phyloP scores from a whole-genome alignment of 2,329 filamentous ascomycete genomes.

The Diaporthe sp. region DNA sequence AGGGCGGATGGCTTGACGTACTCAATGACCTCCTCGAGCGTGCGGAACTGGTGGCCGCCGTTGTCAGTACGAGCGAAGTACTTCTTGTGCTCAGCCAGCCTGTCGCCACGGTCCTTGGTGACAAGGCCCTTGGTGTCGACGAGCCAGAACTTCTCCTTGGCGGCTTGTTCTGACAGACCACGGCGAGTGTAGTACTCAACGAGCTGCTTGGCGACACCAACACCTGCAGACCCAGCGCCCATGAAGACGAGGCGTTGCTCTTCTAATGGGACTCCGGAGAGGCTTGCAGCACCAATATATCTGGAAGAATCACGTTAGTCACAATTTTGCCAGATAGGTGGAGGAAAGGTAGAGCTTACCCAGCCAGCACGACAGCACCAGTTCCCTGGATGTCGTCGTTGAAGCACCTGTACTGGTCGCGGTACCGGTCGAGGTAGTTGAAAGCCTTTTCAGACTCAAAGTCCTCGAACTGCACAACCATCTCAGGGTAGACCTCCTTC shows the following conservation, averaged over 20 bases:
- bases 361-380: conserved; percentile 92
- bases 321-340: conserved; percentile 3
- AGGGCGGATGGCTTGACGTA: conserved; percentile 95
- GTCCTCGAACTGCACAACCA: conserved; percentile 93
- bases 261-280: conserved; percentile 85
- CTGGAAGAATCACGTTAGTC: conserved; percentile 66
- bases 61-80: conserved; percentile 77
- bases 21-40: conserved; percentile 90
- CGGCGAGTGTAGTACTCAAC: conserved; percentile 96
- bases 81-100: conserved; percentile 89
- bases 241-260: conserved; percentile 97
- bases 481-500: conserved; percentile 76
- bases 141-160: conserved; percentile 93
- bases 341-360: conserved; percentile 64
- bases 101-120: conserved; percentile 91
- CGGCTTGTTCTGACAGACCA: conserved; percentile 88
- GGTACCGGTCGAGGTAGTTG: conserved; percentile 91
- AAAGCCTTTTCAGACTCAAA: conserved; percentile 95
- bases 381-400: conserved; percentile 99
- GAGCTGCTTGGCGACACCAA: conserved; percentile 97
- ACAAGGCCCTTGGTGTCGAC: conserved; percentile 98
- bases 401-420: conserved; percentile 92
- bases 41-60: conserved; percentile 78
- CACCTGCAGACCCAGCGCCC: conserved; percentile 93
- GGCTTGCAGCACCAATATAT: conserved; percentile 81